These are phyloP conservation scores for Erodium maritimum DNA, from an alignment of 345 rosid genomes.

Conservation along the genomic window DNA sequence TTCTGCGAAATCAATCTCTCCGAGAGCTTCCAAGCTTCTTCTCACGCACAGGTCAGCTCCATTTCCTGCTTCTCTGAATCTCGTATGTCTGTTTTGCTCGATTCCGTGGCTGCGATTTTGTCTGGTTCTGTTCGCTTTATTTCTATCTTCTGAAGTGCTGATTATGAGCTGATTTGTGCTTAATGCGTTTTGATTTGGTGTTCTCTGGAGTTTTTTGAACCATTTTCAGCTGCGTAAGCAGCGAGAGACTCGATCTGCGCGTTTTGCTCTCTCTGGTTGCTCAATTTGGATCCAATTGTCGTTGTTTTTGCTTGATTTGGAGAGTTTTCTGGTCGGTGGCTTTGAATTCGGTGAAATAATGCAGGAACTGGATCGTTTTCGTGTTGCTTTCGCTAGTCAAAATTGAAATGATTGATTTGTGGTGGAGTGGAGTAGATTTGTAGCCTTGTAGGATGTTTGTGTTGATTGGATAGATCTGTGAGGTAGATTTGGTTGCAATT, in stretches of 20 bases:
- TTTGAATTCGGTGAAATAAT: background rate
- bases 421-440: background rate
- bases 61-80: background rate
- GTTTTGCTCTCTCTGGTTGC: background rate
- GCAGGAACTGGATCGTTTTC: no score
- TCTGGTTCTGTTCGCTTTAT: background rate
- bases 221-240: background rate
- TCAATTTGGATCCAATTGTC: background rate
- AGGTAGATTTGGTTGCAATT: background rate
- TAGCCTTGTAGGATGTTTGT: background rate
- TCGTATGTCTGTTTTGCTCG: background rate
- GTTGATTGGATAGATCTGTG: background rate
- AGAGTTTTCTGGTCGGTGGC: background rate
- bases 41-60: background rate
- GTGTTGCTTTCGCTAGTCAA: background rate
- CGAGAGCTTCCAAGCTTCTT: background rate
- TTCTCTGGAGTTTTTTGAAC: background rate
- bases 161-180: background rate
- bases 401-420: no score
- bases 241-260: background rate
- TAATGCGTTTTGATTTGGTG: background rate
- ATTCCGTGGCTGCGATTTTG: no score
- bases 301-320: background rate
- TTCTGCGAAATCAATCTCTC: constrained; percentile 9
- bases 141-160: background rate